Percentiles rank a stretch among this genome's conserved stretches.
Conservation (phyloP, 2,329 filamentous ascomycete species). For the Fusarium sp. region DNA sequence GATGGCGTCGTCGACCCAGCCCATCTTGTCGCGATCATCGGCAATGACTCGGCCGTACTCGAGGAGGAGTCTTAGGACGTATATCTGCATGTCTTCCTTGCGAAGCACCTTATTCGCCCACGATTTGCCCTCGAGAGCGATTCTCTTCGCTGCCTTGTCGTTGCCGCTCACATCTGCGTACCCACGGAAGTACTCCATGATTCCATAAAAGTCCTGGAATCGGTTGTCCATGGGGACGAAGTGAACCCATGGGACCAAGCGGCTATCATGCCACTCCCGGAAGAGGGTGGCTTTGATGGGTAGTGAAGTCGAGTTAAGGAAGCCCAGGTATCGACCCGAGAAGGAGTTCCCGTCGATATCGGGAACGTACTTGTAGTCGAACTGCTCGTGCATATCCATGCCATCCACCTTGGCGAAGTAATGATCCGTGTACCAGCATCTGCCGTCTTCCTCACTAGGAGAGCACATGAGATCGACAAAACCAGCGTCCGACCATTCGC, state of each 20-base stretch:
- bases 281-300: conserved; percentile 85
- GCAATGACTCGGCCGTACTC: conserved; percentile 72
- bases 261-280: conserved; percentile 83
- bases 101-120: conserved; percentile 79
- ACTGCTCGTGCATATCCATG: conserved; percentile 65
- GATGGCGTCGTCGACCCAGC: conserved; percentile 67
- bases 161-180: conserved; percentile 62
- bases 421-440: conserved; percentile 64
- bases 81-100: conserved; percentile 80
- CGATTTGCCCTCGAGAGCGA: conserved; percentile 73
- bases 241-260: conserved; percentile 82
- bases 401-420: conserved; percentile 59
- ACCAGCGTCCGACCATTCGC: conserved; percentile 62
- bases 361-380: conserved; percentile 75
- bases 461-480: conserved; percentile 69
- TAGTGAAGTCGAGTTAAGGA: conserved; percentile 76
- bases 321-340: conserved; percentile 76
- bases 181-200: conserved; percentile 81
- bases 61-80: conserved; percentile 73
- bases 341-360: conserved; percentile 84
- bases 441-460: conserved; percentile 53
- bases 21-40: conserved; percentile 65
- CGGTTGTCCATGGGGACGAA: conserved; percentile 84
- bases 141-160: conserved; percentile 72
- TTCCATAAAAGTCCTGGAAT: conserved; percentile 78